Base-by-base conservation (phyloP, 768 basidiomycete species). In the Amanita subjunquillea region DNA sequence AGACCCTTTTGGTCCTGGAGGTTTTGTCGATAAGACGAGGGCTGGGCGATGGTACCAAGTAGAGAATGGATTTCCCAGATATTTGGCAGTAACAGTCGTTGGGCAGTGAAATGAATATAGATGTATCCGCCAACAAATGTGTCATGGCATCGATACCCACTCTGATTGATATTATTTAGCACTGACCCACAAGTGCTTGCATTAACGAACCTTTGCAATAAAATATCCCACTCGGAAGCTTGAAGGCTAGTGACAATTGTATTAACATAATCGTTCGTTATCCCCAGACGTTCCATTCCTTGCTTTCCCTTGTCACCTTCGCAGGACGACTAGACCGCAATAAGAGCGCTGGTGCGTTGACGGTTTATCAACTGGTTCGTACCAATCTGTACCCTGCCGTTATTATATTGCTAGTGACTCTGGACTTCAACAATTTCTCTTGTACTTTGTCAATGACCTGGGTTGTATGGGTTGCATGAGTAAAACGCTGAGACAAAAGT, bases 41-140 rank as follows among this genome's bases (percentile, higher is more conserved):
- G 64, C 63, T 53, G 53, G 58, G 51, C 62, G 59, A 55, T 49
- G 62, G 59, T 27, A 42, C 42, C 23, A 64, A 51, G 65, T 58
- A 67, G 57, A 81, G 69, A 22, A 95, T 63, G 0, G 87, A 83
- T 34, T 72, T 71, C 3, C 94, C 94, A 0, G 84, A 79, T 53
- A 96, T 63, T 65, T 98, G 94, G 55, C 87, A 87, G 36, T 85
- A 76, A 61, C 91, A 94, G 17, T 79, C 82, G 60, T 96, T 95
- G 0, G 87, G 86, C 20, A 96, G 66, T 2, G 85, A 71, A 13
- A 86, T 61, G 63, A 92, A 97, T 15, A 94, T 56, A 8, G 81
- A 85, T 0, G 84, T 83, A 51, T 84, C 76, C 2, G 82, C 73
- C 15, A 98, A 76, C 8, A 98, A 71, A 62, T 92, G 83, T 30